Evolutionary conservation across 176 grass and related monocot species (phyloP), one percentile per base, ranked within the genome.

Genomic region (Avena insularis): DNA sequence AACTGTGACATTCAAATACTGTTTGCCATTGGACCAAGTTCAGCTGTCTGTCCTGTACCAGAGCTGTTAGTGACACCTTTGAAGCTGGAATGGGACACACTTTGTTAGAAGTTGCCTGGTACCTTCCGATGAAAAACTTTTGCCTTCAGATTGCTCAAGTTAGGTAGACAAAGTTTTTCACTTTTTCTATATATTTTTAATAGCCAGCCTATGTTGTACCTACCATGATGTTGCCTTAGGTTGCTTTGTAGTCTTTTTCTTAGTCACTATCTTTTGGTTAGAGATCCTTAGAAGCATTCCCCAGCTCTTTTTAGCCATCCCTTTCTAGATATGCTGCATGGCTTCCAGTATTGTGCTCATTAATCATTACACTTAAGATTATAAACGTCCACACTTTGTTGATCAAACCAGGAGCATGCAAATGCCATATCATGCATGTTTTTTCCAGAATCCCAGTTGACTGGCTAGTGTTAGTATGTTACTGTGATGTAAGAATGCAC

Each of bases 241-340:
- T 61, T 91, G 78, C 29, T 77, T 61, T 85, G n/a, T 60, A 68
- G 79, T 91, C 43, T 78, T 85, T 85, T 88, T 20, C 70, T 85
- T 88, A n/a, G 86, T 88, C 61, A 49, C 71, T 23, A 53, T 91
- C 82, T 62, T 71, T 85, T 77, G 12, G 70, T 71, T 77, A 80
- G 69, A 79, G n/a, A 91, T 82, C 70, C 61, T 62, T 91, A 78
- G 62, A 88, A 82, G 78, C 62, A 85, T 82, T 71, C 66, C 16
- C 53, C 48, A 58, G 31, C 35, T 53, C 46, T 64, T 77, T 85
- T 69, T 47, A 21, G 33, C 64, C 55, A 78, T 78, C 43, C 61
- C 25, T 85, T 82, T 71, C 45, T 62, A 46, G n/a, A 87, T 53
- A 70, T 76, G 70, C 15, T 29, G 46, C 85, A 76, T 69, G 75